Conservation (phyloP, 495 filamentous ascomycete species). For the Tuber calosporum region DNA sequence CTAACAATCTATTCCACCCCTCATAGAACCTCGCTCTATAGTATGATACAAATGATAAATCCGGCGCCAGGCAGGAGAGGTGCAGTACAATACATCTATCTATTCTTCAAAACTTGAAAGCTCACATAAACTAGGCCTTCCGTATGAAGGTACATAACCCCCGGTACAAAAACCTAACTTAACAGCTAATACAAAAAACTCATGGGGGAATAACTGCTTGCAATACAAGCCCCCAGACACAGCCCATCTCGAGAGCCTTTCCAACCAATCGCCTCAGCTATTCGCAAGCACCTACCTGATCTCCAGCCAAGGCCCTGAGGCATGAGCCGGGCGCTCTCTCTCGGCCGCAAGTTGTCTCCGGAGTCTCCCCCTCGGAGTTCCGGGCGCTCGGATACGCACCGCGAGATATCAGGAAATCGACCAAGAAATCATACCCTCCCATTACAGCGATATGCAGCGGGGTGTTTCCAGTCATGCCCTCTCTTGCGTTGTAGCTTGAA, state of each 20-base stretch:
- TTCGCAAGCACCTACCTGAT: no score
- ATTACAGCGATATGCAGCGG: not conserved
- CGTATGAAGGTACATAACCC: no score
- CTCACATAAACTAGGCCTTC: no score
- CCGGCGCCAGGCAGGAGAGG: no score
- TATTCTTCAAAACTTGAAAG: no score
- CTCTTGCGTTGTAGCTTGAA: not conserved
- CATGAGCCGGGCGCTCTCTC: not conserved
- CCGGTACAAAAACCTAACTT: no score
- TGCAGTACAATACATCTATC: no score
- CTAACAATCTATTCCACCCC: no score
- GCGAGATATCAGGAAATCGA: not conserved
- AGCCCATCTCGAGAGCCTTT: not conserved
- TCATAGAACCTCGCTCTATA: no score
- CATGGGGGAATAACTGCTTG: not conserved
- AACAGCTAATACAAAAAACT: not conserved
- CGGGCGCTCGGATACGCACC: not conserved
- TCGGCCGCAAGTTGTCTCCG: not conserved
- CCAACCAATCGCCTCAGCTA: not conserved
- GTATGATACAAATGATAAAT: no score
- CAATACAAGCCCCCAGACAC: not conserved
- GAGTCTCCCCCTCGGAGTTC: not conserved
- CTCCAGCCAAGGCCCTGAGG: no score
- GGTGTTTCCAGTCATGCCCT: not conserved
- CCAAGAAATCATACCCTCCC: not conserved